Conservation (phyloP, 2,329 filamentous ascomycete species). For the Torrubiella hemipterigena region DNA sequence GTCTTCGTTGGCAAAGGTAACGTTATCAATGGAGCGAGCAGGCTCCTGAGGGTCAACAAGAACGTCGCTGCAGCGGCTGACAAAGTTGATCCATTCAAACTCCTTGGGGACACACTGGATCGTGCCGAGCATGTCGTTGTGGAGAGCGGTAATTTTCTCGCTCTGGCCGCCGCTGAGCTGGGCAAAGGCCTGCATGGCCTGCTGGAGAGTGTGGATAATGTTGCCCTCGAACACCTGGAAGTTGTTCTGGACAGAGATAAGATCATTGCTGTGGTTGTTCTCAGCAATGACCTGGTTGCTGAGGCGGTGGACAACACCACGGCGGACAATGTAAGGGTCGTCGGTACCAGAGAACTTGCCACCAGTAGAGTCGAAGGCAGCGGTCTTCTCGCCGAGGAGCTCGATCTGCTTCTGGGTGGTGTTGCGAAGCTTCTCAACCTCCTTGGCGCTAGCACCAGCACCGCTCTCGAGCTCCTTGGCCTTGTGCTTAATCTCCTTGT, state of each 20-base stretch:
- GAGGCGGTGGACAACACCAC: conserved; percentile 71
- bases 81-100: conserved; percentile 87
- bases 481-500: conserved; percentile 96
- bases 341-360: conserved; percentile 59
- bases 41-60: conserved; percentile 69
- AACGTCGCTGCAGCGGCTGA: conserved; percentile 54
- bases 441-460: conserved; percentile 73
- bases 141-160: conserved; percentile 70
- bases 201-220: conserved; percentile 70
- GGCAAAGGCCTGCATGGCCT: conserved; percentile 72
- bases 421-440: conserved; percentile 79
- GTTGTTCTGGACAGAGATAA: conserved; percentile 82
- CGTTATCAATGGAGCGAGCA: conserved; percentile 59
- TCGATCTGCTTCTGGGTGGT: conserved; percentile 93
- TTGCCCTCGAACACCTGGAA: conserved; percentile 83
- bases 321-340: conserved; percentile 80
- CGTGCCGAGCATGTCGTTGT: conserved; percentile 69
- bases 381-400: conserved; percentile 75
- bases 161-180: conserved; percentile 68
- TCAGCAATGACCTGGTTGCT: conserved; percentile 88
- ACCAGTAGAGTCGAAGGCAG: conserved; percentile 63
- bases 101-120: conserved; percentile 68
- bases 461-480: conserved; percentile 77
- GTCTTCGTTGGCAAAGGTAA: conserved; percentile 80
- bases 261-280: conserved; percentile 89